Evolutionary conservation across 768 basidiomycete genomes (phyloP).

Genomic region (Mycena indigotica): DNA sequence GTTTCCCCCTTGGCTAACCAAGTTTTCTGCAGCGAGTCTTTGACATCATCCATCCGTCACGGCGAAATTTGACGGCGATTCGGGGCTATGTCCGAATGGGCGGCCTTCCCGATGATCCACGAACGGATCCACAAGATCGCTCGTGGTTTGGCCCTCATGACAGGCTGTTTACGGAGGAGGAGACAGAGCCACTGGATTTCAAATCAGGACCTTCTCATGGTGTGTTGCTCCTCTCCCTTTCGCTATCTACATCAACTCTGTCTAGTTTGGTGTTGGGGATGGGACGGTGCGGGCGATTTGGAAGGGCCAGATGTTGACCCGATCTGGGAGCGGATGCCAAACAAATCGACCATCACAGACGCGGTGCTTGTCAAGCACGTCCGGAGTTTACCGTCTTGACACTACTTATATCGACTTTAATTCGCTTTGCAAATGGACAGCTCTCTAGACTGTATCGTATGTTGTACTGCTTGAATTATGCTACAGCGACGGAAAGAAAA

Average conservation of each 20-base stretch:
- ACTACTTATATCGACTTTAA: too few relatives aligned
- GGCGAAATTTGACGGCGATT: conserved; percentile 94
- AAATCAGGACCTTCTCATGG: conserved; percentile 82
- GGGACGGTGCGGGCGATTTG: conserved; percentile 98
- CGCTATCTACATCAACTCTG: background rate
- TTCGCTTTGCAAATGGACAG: too few relatives aligned
- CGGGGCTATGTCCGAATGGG: conserved; percentile 92
- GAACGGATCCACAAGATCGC: conserved; percentile 96
- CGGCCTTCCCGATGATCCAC: conserved; percentile 94
- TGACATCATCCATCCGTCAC: conserved; percentile 88
- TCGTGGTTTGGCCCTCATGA: conserved; percentile 98
- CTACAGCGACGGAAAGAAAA: too few relatives aligned
- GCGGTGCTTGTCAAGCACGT: conserved; percentile 75
- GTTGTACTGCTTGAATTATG: background rate
- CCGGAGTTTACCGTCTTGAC: conserved; percentile 39
- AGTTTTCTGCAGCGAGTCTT: conserved; percentile 73
- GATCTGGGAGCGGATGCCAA: conserved; percentile 88
- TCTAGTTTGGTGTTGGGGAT: conserved; percentile 99
- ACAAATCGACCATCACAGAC: conserved; percentile 56
- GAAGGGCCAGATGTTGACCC: conserved; percentile 98
- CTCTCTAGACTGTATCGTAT: background rate
- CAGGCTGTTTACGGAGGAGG: conserved; percentile 87
- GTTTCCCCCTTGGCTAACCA: background rate
- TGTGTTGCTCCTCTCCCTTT: conserved; percentile 42
- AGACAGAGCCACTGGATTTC: conserved; percentile 77